Evolutionary conservation across 768 basidiomycete species (phyloP).

Genomic region (Hydnum rufescens): DNA sequence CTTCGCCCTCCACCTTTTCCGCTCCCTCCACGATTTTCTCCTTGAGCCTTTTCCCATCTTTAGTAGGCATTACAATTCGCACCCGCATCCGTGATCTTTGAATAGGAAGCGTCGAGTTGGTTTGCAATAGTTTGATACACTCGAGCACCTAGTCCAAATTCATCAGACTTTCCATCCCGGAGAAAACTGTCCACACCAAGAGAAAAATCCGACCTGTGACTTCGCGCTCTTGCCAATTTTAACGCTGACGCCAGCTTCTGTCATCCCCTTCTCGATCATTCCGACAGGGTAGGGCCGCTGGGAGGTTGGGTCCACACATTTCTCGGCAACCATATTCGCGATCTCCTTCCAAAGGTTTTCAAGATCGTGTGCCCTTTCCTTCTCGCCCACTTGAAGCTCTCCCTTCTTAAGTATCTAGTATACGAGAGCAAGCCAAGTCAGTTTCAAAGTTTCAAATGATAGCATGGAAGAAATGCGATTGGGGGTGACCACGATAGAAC

Average conservation of each 20-base stretch:
- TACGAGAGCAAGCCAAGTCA: not conserved
- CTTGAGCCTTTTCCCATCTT: slow-evolving; percentile 47
- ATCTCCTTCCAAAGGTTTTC: slow-evolving; percentile 70
- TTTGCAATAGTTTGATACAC: slow-evolving; percentile 66
- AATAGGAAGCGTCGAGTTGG: slow-evolving; percentile 72
- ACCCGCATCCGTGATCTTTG: slow-evolving; percentile 88
- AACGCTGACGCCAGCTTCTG: slow-evolving; percentile 83
- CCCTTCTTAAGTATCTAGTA: slow-evolving; percentile 81
- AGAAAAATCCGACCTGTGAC: slow-evolving; percentile 46
- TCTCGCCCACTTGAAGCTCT: slow-evolving; percentile 91
- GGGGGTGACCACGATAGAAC: not conserved
- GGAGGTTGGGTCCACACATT: slow-evolving; percentile 84
- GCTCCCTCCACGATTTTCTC: slow-evolving; percentile 52
- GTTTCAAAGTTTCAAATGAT: not conserved
- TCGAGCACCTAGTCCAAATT: slow-evolving; percentile 49
- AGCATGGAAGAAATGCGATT: not conserved
- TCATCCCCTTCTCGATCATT: slow-evolving; percentile 96
- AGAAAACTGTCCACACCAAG: not conserved
- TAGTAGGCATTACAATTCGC: slow-evolving; percentile 50
- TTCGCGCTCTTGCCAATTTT: slow-evolving; percentile 81
- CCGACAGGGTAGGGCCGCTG: slow-evolving; percentile 81
- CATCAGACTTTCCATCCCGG: not conserved
- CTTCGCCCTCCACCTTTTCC: slow-evolving; percentile 70
- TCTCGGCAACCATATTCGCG: slow-evolving; percentile 83
- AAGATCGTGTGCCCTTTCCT: slow-evolving; percentile 86